Evolutionary conservation across 1,284 basidiomycete species (phyloP).

Genomic region (Fomes fomentarius): DNA sequence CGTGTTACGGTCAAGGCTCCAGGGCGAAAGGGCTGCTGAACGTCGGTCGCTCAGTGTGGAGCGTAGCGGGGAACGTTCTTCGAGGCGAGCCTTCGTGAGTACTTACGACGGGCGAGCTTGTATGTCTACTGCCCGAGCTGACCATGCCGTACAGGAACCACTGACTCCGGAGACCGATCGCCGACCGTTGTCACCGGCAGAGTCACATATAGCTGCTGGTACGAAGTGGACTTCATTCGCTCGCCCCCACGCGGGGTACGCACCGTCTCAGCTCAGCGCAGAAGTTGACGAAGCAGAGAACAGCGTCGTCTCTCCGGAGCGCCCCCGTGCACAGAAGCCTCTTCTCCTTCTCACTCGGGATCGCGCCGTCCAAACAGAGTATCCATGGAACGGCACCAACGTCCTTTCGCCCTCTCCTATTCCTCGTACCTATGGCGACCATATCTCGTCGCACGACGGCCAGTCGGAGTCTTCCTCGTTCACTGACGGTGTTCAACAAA

Average conservation of each 20-base stretch:
- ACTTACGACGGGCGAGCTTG: not conserved
- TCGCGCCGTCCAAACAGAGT: conserved; percentile 78
- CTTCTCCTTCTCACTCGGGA: conserved; percentile 66
- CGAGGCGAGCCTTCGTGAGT: conserved; percentile 45
- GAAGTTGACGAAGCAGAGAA: conserved; percentile 50
- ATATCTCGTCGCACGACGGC: conserved; percentile 54
- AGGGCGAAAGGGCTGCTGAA: conserved; percentile 18
- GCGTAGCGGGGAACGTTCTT: conserved; percentile 34
- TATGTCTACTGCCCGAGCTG: not conserved
- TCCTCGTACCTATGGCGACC: conserved; percentile 43
- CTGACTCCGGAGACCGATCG: conserved; percentile 62
- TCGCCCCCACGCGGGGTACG: conserved; percentile 41
- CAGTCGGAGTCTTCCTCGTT: conserved; percentile 72
- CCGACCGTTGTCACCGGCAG: conserved; percentile 59
- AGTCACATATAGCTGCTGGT: conserved; percentile 48
- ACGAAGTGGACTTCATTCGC: conserved; percentile 44
- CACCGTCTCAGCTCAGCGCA: conserved; percentile 46
- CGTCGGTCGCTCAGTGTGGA: conserved; percentile 35
- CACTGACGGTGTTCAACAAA: conserved; percentile 47
- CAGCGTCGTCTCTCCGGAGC: conserved; percentile 42
- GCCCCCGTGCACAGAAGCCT: conserved; percentile 45
- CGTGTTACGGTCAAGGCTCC: conserved; percentile 26
- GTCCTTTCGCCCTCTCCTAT: conserved; percentile 39
- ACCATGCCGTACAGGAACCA: conserved; percentile 47
- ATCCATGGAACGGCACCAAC: conserved; percentile 28